A percentile compares a stretch with the other conserved stretches of the same genome.
Evolutionary conservation across 2,329 filamentous ascomycete species (phyloP).

Genomic region (Penicillium nordicum): DNA sequence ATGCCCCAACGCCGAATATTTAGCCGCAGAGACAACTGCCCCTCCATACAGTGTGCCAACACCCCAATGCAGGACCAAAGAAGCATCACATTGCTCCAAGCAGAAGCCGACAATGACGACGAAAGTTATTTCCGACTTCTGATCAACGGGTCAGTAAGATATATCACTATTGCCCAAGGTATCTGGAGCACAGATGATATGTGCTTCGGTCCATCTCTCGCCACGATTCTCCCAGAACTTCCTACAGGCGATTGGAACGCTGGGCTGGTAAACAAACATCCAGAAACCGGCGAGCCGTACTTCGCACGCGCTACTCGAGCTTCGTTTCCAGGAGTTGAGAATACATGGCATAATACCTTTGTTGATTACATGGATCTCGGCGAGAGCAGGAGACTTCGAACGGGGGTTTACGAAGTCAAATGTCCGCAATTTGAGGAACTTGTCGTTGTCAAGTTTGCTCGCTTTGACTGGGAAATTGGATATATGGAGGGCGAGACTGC

Average conservation of each 20-base stretch:
- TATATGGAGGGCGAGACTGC: background rate
- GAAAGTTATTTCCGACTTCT: background rate
- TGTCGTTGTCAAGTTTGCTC: background rate
- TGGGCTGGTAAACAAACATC: conserved; percentile 20
- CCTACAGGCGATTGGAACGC: conserved; percentile 33
- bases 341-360: conserved; percentile 23
- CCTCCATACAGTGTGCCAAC: background rate
- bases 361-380: background rate
- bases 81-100: background rate
- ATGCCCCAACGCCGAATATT: background rate
- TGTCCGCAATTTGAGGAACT: background rate
- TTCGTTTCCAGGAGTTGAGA: conserved; percentile 19
- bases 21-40: background rate
- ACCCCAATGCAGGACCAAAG: background rate
- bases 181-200: conserved; percentile 27
- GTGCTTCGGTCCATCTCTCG: conserved; percentile 29
- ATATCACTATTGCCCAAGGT: conserved; percentile 27
- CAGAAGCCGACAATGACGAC: background rate
- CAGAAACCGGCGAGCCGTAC: conserved; percentile 13
- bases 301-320: conserved; percentile 19
- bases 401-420: background rate
- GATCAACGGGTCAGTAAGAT: conserved; percentile 21
- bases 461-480: background rate
- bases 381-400: background rate
- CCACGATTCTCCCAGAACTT: conserved; percentile 20